Base-by-base conservation (phyloP, 2,329 filamentous ascomycete species). In the Cadophora gregata region DNA sequence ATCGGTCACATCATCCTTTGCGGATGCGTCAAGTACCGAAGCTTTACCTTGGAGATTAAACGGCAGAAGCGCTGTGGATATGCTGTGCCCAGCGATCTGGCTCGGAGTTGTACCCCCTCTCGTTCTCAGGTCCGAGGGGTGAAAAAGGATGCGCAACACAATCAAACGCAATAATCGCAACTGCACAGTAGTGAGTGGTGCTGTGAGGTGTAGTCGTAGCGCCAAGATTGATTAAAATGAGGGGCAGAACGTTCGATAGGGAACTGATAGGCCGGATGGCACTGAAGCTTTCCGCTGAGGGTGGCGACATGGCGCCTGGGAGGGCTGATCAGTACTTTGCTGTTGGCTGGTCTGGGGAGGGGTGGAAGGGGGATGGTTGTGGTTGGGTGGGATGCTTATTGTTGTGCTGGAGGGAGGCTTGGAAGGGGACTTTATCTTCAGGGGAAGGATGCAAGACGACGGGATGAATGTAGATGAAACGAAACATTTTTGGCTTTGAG, bases 221-320 rank as follows among this genome's bases (percentile, higher is more conserved):
- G 31, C 31, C 31, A 10, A 21, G 48, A 64, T 55, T 25, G 65
- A 67, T 66, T 63, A 31, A 53, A 63, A 36, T 63, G 59, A 62
- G 59, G 64, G 64, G 64, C 50, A 56, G 16, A 36, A 5, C 24
- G 62, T n/a, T 27, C 51, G 29, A 19, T 4, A 59, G 31, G 27
- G 51, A 6, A 10, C 21, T 59, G 65, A 58, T 59, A 60, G 60
- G 60, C 33, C 61, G 59, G 33, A 61, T 60, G 38, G 31, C 25
- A 7, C 31, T 38, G 29, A 56, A 33, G 19, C 31, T 36, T 58
- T 24, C 24, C 29, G 55, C 24, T 55, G 50, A 59, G 33, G 29
- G 38, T 64, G 65, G 65, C 65, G 56, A 64, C 16, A 67, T 58
- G 50, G 24, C 45, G 60, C 59, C 45, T 51, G 59, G 55, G 53